Conservation (phyloP, 2,329 filamentous ascomycete genomes). For the Fusarium camptoceras region DNA sequence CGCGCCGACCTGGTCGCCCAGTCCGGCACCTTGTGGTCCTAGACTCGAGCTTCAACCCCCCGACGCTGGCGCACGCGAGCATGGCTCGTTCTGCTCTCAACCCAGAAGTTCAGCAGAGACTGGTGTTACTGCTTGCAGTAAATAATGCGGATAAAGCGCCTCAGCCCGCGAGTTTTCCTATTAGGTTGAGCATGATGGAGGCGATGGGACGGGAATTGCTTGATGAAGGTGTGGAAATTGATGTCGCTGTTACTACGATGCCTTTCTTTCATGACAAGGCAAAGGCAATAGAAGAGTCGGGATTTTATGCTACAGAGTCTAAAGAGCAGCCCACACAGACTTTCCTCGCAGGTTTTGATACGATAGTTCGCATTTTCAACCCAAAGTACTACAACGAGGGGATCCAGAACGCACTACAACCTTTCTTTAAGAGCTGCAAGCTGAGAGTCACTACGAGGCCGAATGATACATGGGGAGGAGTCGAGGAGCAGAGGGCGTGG, state of each 20-base stretch:
- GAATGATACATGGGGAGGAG: constrained; percentile 68
- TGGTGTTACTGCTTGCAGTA: constrained; percentile 70
- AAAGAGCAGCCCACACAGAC: constrained; percentile 62
- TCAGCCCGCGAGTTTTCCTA: constrained; percentile 74
- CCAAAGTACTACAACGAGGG: constrained; percentile 73
- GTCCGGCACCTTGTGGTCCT: constrained; percentile 63
- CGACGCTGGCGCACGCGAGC: constrained; percentile 69
- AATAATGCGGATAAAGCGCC: constrained; percentile 75
- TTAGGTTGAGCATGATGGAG: constrained; percentile 78
- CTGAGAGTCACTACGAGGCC: constrained; percentile 74
- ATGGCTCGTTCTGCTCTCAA: constrained; percentile 65
- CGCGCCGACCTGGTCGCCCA: constrained; percentile 39
- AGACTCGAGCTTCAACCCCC: constrained; percentile 77
- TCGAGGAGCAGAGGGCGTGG: constrained; percentile 58
- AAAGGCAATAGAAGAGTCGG: constrained; percentile 62
- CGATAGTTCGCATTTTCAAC: constrained; percentile 76
- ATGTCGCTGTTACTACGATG: constrained; percentile 76
- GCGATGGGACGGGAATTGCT: constrained; percentile 70
- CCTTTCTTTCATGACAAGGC: constrained; percentile 83
- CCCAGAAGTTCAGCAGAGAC: constrained; percentile 40
- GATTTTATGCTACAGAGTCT: constrained; percentile 53
- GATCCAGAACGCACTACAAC: constrained; percentile 67
- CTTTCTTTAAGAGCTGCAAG: constrained; percentile 72
- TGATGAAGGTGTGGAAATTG: constrained; percentile 55
- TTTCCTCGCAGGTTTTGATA: constrained; percentile 82